These are phyloP conservation scores for Pholiota conissans DNA, from an alignment of 768 basidiomycete species.

Conservation along the genomic window DNA sequence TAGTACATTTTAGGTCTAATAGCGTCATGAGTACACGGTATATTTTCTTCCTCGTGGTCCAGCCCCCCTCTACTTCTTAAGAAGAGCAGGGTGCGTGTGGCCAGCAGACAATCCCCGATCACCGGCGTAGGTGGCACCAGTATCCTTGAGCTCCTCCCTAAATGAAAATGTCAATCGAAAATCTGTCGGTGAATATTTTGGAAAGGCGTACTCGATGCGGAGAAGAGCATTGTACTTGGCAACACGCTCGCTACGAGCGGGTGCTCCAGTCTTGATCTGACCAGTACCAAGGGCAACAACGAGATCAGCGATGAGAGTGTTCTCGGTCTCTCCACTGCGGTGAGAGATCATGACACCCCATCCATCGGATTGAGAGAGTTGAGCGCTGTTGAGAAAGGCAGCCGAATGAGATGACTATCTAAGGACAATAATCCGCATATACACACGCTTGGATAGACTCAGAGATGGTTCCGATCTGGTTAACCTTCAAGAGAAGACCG, in stretches of 20 bases:
- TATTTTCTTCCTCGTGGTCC: slow-evolving; percentile 6
- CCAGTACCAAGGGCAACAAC: slow-evolving; percentile 90
- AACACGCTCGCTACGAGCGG: slow-evolving; percentile 93
- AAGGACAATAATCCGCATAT: slow-evolving; percentile 30
- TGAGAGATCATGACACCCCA: slow-evolving; percentile 99
- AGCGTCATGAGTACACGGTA: slow-evolving; percentile 15
- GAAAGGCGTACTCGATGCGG: slow-evolving; percentile 76
- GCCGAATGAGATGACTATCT: not conserved
- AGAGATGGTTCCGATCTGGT: slow-evolving; percentile 98
- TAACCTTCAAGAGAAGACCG: slow-evolving; percentile 97
- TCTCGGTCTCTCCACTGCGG: slow-evolving; percentile 98
- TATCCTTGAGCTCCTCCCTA: slow-evolving; percentile 56
- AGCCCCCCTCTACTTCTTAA: slow-evolving; percentile 54
- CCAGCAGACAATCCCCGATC: slow-evolving; percentile 77
- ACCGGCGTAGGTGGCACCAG: slow-evolving; percentile 68
- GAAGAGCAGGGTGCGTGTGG: slow-evolving; percentile 61
- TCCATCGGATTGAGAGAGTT: slow-evolving; percentile 91
- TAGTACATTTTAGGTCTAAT: slow-evolving; percentile 15
- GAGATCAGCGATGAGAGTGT: slow-evolving; percentile 94
- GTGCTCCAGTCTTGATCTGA: slow-evolving; percentile 99
- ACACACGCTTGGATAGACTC: slow-evolving; percentile 98
- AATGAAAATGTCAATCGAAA: slow-evolving; percentile 8
- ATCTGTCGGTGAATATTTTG: not conserved
- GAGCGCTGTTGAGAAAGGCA: slow-evolving; percentile 56
- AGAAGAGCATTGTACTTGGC: slow-evolving; percentile 91